A percentile compares a stretch with the other conserved stretches of the same genome.
These are phyloP conservation scores for Trichoderma breve DNA, from an alignment of 2,329 filamentous ascomycete genomes.

Conservation along the genomic window DNA sequence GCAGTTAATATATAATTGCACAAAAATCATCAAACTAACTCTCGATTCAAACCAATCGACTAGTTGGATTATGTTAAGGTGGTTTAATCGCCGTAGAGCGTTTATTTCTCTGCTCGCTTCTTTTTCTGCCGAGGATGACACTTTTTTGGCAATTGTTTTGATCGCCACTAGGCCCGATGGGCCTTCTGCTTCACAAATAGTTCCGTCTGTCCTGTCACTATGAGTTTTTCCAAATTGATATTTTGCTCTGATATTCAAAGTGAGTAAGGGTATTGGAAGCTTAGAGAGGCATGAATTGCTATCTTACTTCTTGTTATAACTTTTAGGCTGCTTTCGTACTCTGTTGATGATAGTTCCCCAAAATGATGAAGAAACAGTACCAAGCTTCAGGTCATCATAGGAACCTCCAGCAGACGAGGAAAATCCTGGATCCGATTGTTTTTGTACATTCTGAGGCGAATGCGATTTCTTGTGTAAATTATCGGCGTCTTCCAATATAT, in stretches of 20 bases:
- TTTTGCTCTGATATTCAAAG: background rate
- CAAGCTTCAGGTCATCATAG: background rate
- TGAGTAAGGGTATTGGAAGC: background rate
- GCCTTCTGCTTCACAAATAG: background rate
- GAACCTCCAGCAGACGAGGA: background rate
- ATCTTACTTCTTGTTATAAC: background rate
- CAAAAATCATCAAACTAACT: background rate
- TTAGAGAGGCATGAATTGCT: rapidly evolving
- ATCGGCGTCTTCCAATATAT: background rate
- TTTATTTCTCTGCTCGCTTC: background rate
- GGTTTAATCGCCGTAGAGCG: background rate
- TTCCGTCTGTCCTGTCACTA: background rate
- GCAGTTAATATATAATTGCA: background rate
- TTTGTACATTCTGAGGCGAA: background rate
- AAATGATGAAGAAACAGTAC: background rate
- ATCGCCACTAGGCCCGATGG: background rate
- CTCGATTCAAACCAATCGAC: background rate
- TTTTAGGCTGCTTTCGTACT: background rate
- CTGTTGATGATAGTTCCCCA: background rate
- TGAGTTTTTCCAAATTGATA: background rate
- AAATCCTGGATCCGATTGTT: background rate
- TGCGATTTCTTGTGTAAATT: background rate
- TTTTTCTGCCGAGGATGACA: background rate
- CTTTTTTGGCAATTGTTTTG: background rate
- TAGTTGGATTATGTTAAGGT: background rate